These are phyloP conservation scores for Quercus suber DNA, from an alignment of 306 rosid species.

Conservation along the genomic window DNA sequence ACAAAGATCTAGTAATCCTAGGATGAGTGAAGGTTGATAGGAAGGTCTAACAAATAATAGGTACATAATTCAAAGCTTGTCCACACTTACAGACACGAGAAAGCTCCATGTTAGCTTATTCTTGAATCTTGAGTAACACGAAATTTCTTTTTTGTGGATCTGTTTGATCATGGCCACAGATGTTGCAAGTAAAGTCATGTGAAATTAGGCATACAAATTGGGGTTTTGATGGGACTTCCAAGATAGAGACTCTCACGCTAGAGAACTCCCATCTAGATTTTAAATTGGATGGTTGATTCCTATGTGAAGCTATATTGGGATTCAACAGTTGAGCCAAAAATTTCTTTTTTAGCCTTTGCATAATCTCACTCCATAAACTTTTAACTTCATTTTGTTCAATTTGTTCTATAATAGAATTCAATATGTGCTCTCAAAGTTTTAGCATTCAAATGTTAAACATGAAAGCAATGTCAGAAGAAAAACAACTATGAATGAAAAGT, in stretches of 20 bases:
- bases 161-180: no score
- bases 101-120: not conserved
- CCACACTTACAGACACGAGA: not conserved
- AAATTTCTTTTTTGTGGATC: not conserved
- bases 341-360: no score
- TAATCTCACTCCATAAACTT: no score
- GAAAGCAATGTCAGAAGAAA: not conserved
- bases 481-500: not conserved
- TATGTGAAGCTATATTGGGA: no score
- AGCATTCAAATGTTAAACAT: not conserved
- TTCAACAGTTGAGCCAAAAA: no score
- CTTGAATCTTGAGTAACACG: not conserved
- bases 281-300: no score
- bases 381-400: no score
- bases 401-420: not conserved
- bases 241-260: no score
- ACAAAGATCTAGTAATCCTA: not conserved
- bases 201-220: no score
- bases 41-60: not conserved
- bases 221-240: no score
- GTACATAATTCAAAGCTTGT: not conserved
- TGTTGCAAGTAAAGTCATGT: no score
- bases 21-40: not conserved
- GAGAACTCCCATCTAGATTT: no score
- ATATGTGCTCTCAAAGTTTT: not conserved